Evolutionary conservation across 2,329 filamentous ascomycete genomes (phyloP).

Genomic region (Purpureocillium takamizusanense): DNA sequence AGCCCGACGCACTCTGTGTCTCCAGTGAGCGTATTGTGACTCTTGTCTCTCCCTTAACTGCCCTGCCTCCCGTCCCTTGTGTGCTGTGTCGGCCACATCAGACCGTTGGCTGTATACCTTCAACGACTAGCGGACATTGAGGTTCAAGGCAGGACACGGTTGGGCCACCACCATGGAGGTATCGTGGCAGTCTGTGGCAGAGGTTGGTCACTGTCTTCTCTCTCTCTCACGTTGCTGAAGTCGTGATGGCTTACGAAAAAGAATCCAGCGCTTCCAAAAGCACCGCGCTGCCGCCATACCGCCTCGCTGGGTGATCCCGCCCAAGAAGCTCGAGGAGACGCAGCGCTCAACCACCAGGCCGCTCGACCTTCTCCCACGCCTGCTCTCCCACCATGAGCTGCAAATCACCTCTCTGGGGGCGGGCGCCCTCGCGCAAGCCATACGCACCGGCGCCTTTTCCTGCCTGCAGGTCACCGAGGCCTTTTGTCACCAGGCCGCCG

Average conservation of each 20-base stretch:
- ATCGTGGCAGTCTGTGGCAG: constrained; percentile 6
- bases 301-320: constrained; percentile 6
- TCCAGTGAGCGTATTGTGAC: too few relatives aligned
- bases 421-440: constrained; percentile 6
- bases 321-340: constrained; percentile 5
- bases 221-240: too few relatives aligned
- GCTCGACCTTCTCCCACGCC: constrained; percentile 5
- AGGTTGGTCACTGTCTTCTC: constrained; percentile 2
- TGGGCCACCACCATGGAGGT: neutral
- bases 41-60: too few relatives aligned
- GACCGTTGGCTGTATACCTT: too few relatives aligned
- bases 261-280: constrained; percentile 4
- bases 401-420: constrained; percentile 12
- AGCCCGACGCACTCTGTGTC: too few relatives aligned
- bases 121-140: too few relatives aligned
- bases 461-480: constrained; percentile 15
- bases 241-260: too few relatives aligned
- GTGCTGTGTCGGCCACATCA: too few relatives aligned
- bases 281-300: constrained; percentile 5
- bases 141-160: too few relatives aligned
- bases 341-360: constrained; percentile 5
- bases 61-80: too few relatives aligned
- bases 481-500: constrained; percentile 17
- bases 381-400: constrained; percentile 11
- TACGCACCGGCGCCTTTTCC: constrained; percentile 9